A percentile compares a stretch with the other conserved stretches of the same genome.
phyloP scores from a whole-genome alignment of 306 rosid species.

The Rosa lucieae region DNA sequence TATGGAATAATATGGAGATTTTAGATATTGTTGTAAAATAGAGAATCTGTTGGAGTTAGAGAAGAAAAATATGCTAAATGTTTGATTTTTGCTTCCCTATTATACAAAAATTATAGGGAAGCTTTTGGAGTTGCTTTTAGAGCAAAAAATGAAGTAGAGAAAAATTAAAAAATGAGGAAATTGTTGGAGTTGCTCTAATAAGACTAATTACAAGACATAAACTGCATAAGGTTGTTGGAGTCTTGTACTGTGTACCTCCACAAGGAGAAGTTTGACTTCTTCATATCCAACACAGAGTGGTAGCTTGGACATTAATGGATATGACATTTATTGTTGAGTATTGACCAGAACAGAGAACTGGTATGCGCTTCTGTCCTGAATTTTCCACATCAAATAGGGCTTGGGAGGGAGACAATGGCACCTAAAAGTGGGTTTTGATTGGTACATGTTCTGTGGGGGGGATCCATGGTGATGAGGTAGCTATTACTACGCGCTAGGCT shows the following conservation, averaged over 20 bases:
- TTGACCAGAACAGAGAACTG: not conserved
- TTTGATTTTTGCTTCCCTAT: too few relatives aligned
- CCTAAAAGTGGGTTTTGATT: not conserved
- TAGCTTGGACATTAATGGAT: slow-evolving; percentile 2
- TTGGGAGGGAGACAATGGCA: not conserved
- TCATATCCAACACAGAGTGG: slow-evolving; percentile 8
- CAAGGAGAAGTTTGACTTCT: slow-evolving; percentile 16
- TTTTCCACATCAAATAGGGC: not conserved
- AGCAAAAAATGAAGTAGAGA: too few relatives aligned
- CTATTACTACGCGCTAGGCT: not conserved
- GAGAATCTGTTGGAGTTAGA: too few relatives aligned
- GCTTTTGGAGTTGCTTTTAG: too few relatives aligned
- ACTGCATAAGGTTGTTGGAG: slow-evolving; percentile 10
- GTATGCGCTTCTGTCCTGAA: not conserved
- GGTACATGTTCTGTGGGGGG: slow-evolving; percentile 11
- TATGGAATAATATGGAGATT: too few relatives aligned
- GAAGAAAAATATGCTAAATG: too few relatives aligned
- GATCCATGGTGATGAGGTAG: not conserved
- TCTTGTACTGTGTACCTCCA: not conserved
- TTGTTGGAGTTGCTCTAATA: too few relatives aligned
- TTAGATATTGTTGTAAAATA: too few relatives aligned
- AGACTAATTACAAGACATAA: not conserved
- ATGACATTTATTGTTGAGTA: not conserved
- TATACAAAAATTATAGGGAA: too few relatives aligned
- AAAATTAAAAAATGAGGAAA: too few relatives aligned